These are phyloP conservation scores for Salix viminalis DNA, from an alignment of 345 rosid species.

Conservation along the genomic window DNA sequence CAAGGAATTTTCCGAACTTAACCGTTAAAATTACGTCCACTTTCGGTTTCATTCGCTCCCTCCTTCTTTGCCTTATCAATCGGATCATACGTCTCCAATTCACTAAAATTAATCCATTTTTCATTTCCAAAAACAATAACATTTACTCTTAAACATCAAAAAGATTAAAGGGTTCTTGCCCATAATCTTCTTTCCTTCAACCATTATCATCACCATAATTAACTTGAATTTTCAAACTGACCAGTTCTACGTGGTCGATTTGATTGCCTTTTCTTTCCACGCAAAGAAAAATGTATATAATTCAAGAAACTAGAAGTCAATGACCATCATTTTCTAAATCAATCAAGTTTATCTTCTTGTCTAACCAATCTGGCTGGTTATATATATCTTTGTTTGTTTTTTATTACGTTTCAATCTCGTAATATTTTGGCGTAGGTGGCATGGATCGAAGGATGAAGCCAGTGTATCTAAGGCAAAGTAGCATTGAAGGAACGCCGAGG, in stretches of 20 bases:
- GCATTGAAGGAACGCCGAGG: constrained; percentile 34
- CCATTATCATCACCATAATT: background rate
- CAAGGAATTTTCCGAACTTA: constrained; percentile 10
- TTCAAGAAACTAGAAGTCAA: no score
- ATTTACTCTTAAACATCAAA: background rate
- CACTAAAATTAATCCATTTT: background rate
- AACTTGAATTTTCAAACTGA: background rate
- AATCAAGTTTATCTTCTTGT: background rate
- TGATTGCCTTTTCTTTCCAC: no score
- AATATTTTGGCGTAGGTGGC: background rate
- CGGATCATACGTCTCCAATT: constrained; percentile 35
- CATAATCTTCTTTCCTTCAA: background rate
- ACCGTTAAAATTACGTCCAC: constrained; percentile 37
- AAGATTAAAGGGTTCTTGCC: background rate
- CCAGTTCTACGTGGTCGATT: background rate
- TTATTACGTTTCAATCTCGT: no score
- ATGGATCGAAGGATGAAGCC: constrained; percentile 58
- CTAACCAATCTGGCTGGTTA: background rate
- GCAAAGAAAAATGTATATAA: no score
- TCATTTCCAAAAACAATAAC: background rate
- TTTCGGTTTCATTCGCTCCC: constrained; percentile 10
- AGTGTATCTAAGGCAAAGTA: constrained; percentile 38
- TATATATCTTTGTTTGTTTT: background rate
- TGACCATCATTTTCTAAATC: background rate
- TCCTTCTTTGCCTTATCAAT: constrained; percentile 35